Evolutionary conservation across 176 grass and related monocot genomes (phyloP), one percentile per base, ranked within the genome.

Genomic region (Triticum aestivum): DNA sequence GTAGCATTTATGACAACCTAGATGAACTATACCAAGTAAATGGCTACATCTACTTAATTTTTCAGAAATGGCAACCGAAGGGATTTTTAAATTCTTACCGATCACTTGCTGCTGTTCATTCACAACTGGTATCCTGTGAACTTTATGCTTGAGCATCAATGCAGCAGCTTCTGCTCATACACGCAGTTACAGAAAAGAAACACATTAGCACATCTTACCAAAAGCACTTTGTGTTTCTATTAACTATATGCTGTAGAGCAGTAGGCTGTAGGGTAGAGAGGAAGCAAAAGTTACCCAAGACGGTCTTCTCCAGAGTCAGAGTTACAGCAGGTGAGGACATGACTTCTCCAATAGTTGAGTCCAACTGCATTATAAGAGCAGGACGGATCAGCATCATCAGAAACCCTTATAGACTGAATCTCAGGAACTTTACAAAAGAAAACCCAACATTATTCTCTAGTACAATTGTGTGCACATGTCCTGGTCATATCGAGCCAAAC

Each of bases 241-340:
- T 8, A 61, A 61, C n/a, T 44, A 62, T 68, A 62, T 51, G 15
- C 1, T 15, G 12, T 42, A 72, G 18, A 6, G 23, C 5, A 6
- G 2, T 51, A 38, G 34, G 21, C 11, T 10, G 17, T 41, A 41
- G 66, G 1, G 14, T 33, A 18, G 11, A 38, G 6, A 6, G 11
- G 8, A 75, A 32, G 27, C 33, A 42, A 39, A 78, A 20, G 4
- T 84, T 87, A 98, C 95, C 93, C 63, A 98, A 81, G 39, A 98
- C 89, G 29, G 88, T 95, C 78, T 92, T 95, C 24, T 93, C 82
- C 54, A 61, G 83, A 5, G 91, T 44, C 33, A 98, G 75, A 39
- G 93, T 95, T 67, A 98, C 92, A 18, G 95, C 87, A 83, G 95
- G 93, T 14, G 93, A 90, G 3, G 93, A 93, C 95, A 98, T 98